Conservation (phyloP, 305 asterid genomes). For the Stenogyne calaminthoides region DNA sequence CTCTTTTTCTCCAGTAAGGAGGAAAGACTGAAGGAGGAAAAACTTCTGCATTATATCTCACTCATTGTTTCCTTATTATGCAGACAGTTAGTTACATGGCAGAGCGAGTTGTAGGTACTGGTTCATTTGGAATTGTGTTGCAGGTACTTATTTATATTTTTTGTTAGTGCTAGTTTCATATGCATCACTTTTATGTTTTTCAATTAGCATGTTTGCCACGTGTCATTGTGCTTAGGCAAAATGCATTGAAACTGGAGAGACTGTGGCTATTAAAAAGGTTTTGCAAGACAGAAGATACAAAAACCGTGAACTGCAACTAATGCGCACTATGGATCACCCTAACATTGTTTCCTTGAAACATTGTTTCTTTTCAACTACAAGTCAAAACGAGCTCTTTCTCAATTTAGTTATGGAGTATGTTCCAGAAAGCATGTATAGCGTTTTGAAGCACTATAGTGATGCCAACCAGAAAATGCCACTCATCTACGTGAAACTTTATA, state of each 20-base stretch:
- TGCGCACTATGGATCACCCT: constrained; percentile 94
- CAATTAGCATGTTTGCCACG: not conserved
- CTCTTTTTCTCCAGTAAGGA: constrained; percentile 2
- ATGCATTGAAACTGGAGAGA: constrained; percentile 92
- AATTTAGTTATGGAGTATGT: constrained; percentile 97
- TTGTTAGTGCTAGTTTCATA: constrained; percentile 1
- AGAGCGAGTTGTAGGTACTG: constrained; percentile 93
- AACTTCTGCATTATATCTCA: constrained; percentile 20
- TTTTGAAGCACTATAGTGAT: constrained; percentile 76
- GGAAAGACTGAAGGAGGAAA: not conserved
- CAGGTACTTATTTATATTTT: constrained; percentile 49
- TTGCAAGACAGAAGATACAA: constrained; percentile 94
- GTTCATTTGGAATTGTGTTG: constrained; percentile 89
- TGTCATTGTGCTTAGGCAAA: constrained; percentile 63
- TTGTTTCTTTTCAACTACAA: constrained; percentile 88
- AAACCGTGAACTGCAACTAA: constrained; percentile 87
- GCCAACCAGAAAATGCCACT: constrained; percentile 90
- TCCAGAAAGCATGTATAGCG: constrained; percentile 75
- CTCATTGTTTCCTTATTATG: constrained; percentile 33
- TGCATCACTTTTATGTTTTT: not conserved
- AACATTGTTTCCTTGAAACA: constrained; percentile 89
- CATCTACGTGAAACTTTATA: constrained; percentile 83
- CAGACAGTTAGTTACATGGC: constrained; percentile 98
- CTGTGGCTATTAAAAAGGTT: constrained; percentile 96
- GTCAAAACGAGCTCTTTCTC: constrained; percentile 81